Percentiles rank a stretch among this genome's conserved stretches.
Evolutionary conservation across 257 asterid species (phyloP).

Genomic region (Fraxinus cuspidata): DNA sequence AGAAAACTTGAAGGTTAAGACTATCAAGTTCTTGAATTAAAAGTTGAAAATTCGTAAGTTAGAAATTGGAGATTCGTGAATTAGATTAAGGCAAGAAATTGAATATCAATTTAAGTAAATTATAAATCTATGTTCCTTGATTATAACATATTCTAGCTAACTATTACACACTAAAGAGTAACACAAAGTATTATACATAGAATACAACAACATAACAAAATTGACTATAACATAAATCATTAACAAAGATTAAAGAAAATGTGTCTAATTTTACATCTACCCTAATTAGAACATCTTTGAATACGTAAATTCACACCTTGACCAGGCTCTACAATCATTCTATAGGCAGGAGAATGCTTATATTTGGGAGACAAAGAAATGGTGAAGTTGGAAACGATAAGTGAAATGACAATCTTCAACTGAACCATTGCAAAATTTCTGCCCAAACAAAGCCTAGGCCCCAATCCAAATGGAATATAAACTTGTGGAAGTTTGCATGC

Average conservation of each 20-base stretch:
- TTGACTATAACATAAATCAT: too few relatives aligned
- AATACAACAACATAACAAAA: not conserved
- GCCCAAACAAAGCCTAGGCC: slow-evolving; percentile 79
- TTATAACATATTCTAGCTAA: too few relatives aligned
- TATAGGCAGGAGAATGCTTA: slow-evolving; percentile 66
- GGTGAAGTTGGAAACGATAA: slow-evolving; percentile 53
- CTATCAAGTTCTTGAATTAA: too few relatives aligned
- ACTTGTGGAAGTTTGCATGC: slow-evolving; percentile 76
- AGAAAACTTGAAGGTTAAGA: too few relatives aligned
- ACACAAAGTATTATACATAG: too few relatives aligned
- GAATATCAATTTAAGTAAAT: too few relatives aligned
- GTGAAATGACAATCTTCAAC: slow-evolving; percentile 55
- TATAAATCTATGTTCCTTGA: too few relatives aligned
- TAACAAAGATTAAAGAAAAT: not conserved
- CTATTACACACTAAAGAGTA: too few relatives aligned
- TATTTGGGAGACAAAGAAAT: slow-evolving; percentile 73
- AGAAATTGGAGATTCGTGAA: too few relatives aligned
- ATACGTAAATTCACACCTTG: slow-evolving; percentile 63
- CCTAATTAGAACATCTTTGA: slow-evolving; percentile 18
- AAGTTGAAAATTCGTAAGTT: too few relatives aligned
- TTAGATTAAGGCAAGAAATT: too few relatives aligned
- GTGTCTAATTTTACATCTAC: not conserved
- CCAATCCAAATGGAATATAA: slow-evolving; percentile 77
- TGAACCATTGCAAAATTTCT: slow-evolving; percentile 66
- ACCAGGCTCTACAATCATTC: slow-evolving; percentile 89